Conservation (phyloP, 2,329 filamentous ascomycete genomes). For the Endoconidiophora polonica region DNA sequence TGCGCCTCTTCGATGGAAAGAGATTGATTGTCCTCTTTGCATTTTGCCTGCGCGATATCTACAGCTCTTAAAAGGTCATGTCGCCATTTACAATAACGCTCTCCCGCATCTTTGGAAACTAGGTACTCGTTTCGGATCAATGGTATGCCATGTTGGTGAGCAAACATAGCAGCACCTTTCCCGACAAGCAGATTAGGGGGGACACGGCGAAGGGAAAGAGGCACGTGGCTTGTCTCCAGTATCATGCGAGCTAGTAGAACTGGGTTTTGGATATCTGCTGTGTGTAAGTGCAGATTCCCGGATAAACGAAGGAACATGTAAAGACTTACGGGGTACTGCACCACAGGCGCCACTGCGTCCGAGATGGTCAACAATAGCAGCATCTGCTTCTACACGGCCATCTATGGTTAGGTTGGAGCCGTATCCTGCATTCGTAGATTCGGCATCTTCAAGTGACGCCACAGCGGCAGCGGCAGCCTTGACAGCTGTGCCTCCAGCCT, state of each 20-base stretch:
- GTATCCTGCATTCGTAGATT: slow-evolving; percentile 92
- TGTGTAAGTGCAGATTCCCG: background rate
- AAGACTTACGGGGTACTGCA: slow-evolving; percentile 63
- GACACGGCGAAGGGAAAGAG: slow-evolving; percentile 71
- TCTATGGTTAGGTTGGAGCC: slow-evolving; percentile 89
- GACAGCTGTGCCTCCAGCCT: slow-evolving; percentile 59
- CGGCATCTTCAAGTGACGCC: slow-evolving; percentile 73
- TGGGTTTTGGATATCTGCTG: slow-evolving; percentile 73
- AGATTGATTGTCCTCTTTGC: slow-evolving; percentile 17
- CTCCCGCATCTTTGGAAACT: slow-evolving; percentile 61
- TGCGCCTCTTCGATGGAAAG: slow-evolving; percentile 10
- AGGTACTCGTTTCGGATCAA: slow-evolving; percentile 59
- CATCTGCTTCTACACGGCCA: slow-evolving; percentile 85
- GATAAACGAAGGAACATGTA: slow-evolving; percentile 2
- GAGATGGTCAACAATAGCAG: slow-evolving; percentile 76
- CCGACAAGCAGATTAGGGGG: slow-evolving; percentile 86
- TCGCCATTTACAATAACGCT: slow-evolving; percentile 66
- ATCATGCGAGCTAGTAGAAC: slow-evolving; percentile 74
- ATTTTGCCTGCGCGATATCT: slow-evolving; percentile 22
- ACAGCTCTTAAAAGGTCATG: slow-evolving; percentile 48
- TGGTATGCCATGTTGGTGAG: slow-evolving; percentile 57
- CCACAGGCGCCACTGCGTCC: slow-evolving; percentile 88
- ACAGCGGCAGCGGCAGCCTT: slow-evolving; percentile 86
- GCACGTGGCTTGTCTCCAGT: slow-evolving; percentile 57
- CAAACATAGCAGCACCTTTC: slow-evolving; percentile 73